These are phyloP conservation scores for Zangia roseola DNA, from an alignment of 768 basidiomycete species.

Conservation along the genomic window DNA sequence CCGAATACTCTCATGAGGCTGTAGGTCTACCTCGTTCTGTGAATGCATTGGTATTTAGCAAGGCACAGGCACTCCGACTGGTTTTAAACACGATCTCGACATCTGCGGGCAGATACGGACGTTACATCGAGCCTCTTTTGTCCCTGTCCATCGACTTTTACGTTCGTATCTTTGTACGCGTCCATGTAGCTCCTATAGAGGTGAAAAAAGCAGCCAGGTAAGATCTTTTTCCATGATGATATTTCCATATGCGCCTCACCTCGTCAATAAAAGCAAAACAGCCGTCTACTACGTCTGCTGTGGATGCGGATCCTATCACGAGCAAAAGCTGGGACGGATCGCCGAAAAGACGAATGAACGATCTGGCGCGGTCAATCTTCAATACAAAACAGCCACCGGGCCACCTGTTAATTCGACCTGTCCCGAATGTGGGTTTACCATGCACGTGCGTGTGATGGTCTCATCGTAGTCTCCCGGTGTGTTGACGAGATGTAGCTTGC, in stretches of 20 bases:
- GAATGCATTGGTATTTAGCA: constrained; percentile 1
- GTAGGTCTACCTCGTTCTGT: constrained; percentile 42
- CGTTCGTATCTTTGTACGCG: constrained; percentile 83
- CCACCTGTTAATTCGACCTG: constrained; percentile 69
- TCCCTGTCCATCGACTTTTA: constrained; percentile 98
- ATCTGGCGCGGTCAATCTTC: constrained; percentile 55
- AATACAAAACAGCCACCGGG: constrained; percentile 72
- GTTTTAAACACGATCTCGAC: constrained; percentile 85
- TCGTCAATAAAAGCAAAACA: constrained; percentile 61
- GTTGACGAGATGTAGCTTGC: constrained; percentile 54
- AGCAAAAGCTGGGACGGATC: constrained; percentile 82
- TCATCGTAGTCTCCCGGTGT: neutral
- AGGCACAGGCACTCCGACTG: constrained; percentile 75
- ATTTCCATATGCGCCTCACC: constrained; percentile 1
- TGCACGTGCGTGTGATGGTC: constrained; percentile 61
- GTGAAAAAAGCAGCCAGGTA: constrained; percentile 84
- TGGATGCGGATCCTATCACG: constrained; percentile 77
- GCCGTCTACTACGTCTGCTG: constrained; percentile 83
- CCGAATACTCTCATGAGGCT: constrained; percentile 92
- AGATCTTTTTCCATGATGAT: constrained; percentile 20
- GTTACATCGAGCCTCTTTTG: constrained; percentile 84
- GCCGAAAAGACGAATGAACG: constrained; percentile 57
- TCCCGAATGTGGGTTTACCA: constrained; percentile 72
- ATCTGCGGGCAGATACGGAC: constrained; percentile 88
- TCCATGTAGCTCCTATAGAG: constrained; percentile 70